Conservation (phyloP, 257 asterid genomes). For the Forsythia viridissima region DNA sequence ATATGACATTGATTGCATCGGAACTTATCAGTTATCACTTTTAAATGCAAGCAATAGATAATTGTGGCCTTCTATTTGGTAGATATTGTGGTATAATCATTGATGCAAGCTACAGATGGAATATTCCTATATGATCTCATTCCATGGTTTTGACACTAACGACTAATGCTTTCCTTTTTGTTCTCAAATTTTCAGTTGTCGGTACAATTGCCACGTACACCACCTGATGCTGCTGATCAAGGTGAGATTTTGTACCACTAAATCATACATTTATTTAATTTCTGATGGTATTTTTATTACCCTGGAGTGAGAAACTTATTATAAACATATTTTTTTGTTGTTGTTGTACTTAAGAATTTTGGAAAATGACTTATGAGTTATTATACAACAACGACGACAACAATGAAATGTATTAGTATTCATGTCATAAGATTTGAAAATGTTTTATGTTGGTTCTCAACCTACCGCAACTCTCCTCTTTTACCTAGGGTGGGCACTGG, state of each 20-base stretch:
- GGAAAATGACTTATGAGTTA: not conserved
- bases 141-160: conserved; percentile 27
- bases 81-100: conserved; percentile 16
- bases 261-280: conserved; percentile 33
- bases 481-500: not conserved
- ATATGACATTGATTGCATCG: not conserved
- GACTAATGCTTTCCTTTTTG: conserved; percentile 26
- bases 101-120: not conserved
- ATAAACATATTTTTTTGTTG: not conserved
- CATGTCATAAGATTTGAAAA: not conserved
- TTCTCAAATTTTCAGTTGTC: conserved; percentile 64
- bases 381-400: not conserved
- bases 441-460: not conserved
- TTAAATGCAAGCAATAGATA: conserved; percentile 23
- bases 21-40: conserved; percentile 3
- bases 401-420: not conserved
- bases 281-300: conserved; percentile 27
- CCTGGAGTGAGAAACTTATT: not conserved
- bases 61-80: conserved; percentile 14
- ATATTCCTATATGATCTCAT: conserved; percentile 9
- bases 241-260: conserved; percentile 55
- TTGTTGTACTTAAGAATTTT: not conserved
- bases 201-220: conserved; percentile 52
- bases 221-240: conserved; percentile 82
- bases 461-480: not conserved